Evolutionary conservation across 495 filamentous ascomycete genomes (phyloP), one percentile per base, ranked within the genome.

Genomic region (Podospora pseudoanserina): DNA sequence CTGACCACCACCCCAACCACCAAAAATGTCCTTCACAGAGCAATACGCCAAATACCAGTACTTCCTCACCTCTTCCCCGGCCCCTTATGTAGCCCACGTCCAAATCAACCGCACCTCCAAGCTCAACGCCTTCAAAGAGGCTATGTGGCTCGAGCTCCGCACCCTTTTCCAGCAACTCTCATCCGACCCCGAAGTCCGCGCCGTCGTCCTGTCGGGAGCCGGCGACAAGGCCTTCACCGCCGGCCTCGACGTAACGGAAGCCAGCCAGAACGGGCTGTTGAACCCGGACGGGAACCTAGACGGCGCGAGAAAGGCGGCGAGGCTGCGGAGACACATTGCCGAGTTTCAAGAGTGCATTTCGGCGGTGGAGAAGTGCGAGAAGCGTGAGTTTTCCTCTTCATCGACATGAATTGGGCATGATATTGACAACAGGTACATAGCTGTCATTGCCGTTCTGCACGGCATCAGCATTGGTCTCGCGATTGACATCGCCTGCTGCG

Each of bases 41-140:
- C 68, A 27, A 27, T 83, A 84, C 68, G 68, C 78, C 44, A 69
- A 75, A 15, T 90, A 85, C 81, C 81, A 90, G 67, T 83, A 94
- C 83, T 98, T 95, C 86, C 87, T 87, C 65, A 82, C 97, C 69
- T 85, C 85, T 23, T 89, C 89, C 65, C 92, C 93, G 0, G 71
- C 77, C 16, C 82, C 89, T 65, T 87, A 88, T 80, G 92, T 97
- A 54, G 92, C 91, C 11, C 92, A 96, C 76, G 93, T 99, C 63
- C 90, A 97, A 77, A 97, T 96, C 81, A 94, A 96, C 82, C 88
- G 95, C 7, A 88, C 94, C 1, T 78, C 87, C 63, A 97, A 97
- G 81, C 81, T 97, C 76, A 99, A 99, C 79, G 89, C 95, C 65
- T 98, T 97, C 79, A 81, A 87, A 68, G 89, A 93, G 79, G 82